Evolutionary conservation across 495 filamentous ascomycete species (phyloP).

Genomic region (Hyaloscypha variabilis): DNA sequence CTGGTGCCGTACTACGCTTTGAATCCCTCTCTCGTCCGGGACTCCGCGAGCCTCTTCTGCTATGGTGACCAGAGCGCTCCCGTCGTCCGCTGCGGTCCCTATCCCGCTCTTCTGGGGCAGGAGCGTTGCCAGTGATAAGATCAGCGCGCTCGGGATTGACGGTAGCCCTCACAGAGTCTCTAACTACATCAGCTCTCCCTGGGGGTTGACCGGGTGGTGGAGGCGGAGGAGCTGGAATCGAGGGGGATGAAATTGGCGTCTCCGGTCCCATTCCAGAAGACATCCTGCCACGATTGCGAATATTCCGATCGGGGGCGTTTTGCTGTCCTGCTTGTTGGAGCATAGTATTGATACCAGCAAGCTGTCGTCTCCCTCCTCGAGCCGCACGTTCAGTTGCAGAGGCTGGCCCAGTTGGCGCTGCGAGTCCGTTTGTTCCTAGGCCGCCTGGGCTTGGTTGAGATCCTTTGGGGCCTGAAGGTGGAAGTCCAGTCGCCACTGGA

Average conservation of each 20-base stretch:
- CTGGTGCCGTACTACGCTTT: constrained; percentile 18
- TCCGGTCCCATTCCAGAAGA: constrained; percentile 36
- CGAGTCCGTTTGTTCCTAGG: constrained; percentile 35
- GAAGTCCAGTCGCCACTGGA: constrained; percentile 37
- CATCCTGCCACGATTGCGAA: constrained; percentile 45
- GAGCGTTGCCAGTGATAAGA: constrained; percentile 28
- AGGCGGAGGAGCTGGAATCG: constrained; percentile 18
- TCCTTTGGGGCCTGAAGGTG: constrained; percentile 36
- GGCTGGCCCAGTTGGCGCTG: constrained; percentile 51
- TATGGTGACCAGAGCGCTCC: constrained; percentile 32
- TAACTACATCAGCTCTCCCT: background rate
- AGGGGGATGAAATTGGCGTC: constrained; percentile 18
- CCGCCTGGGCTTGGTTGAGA: constrained; percentile 27
- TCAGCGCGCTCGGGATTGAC: constrained; percentile 29
- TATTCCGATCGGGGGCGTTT: constrained; percentile 29
- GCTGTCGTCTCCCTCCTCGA: constrained; percentile 43
- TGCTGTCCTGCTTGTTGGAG: constrained; percentile 45
- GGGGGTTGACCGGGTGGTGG: constrained; percentile 23
- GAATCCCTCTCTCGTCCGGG: constrained; percentile 37
- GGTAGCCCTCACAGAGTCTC: constrained; percentile 10
- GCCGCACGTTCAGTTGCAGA: constrained; percentile 45
- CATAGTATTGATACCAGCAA: constrained; percentile 54
- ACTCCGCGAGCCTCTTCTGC: constrained; percentile 37
- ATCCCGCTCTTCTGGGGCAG: constrained; percentile 38
- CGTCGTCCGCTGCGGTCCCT: constrained; percentile 27